Base-by-base conservation (phyloP, 768 basidiomycete species). In the Amanita molliuscula region DNA sequence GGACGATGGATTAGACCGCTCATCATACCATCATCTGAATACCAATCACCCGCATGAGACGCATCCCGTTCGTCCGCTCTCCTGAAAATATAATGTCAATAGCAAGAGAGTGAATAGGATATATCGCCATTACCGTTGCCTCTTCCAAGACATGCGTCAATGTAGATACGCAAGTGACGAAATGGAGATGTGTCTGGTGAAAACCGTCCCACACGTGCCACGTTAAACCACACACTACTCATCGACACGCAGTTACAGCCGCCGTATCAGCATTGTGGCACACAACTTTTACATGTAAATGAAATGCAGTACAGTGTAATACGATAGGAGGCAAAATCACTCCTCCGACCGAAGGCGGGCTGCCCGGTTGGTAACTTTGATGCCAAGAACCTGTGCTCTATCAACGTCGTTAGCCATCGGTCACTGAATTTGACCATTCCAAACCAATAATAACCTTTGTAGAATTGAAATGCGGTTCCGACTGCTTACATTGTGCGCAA, bases 291-390 rank as follows among this genome's bases (percentile, higher is more conserved):
- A 49, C 48, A 49, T 42, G 47, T 31, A 50, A 26, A 9, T 23
- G 23, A 10, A 50, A 29, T 42, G 42, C 31, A 33, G 55, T 60
- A 67, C 61, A 65, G 61, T 64, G 57, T 64, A 61, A 63, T 69
- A 65, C 64, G 59, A 59, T 55, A 59, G 61, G 57, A 60, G 60
- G 67, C 61, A 70, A 31, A 63, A 68, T 71, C 75, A 82, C 73
- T 98, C 94, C 76, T 97, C 94, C 66, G 91, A 86, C 74, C 93
- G 84, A 71, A 97, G 78, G 65, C 89, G 88, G 59, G 87, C 95
- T 54, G 83, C 81, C 48, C 91, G 65, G 77, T 98, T 98, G 48
- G 89, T 94, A 63, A 98, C 87, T 74, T 94, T 97, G 69, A 98
- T 75, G 52, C 86, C 84, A 58, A 94, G 71, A 36, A 72, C 85